Evolutionary conservation across 106 monocot genomes (phyloP).

Genomic region (Allium sativum): DNA sequence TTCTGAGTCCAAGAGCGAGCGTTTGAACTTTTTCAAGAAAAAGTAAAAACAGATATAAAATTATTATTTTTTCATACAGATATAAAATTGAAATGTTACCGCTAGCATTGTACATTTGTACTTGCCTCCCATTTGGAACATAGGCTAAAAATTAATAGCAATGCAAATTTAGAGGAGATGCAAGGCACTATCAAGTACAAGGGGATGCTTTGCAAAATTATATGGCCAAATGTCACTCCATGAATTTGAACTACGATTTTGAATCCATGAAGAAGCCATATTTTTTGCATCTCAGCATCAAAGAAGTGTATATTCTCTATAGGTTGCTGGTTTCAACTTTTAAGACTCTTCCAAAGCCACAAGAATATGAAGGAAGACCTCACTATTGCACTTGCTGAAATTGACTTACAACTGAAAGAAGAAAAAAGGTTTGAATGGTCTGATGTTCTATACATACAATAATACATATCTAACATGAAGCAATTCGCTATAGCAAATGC

Average conservation of each 20-base stretch:
- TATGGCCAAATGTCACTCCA: constrained; percentile 16
- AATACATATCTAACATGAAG: constrained; percentile 84
- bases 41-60: no score
- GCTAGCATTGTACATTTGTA: no score
- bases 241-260: constrained; percentile 9
- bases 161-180: constrained; percentile 9
- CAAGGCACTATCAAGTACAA: constrained; percentile 33
- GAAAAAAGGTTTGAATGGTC: constrained; percentile 64
- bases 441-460: constrained; percentile 84
- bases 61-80: no score
- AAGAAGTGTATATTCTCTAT: constrained; percentile 48
- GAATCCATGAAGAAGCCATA: constrained; percentile 6
- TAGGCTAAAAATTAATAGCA: constrained; percentile 15
- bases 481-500: constrained; percentile 75
- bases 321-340: constrained; percentile 72
- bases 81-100: no score
- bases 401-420: constrained; percentile 47
- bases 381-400: constrained; percentile 29
- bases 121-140: constrained; percentile 57
- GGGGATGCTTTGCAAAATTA: constrained; percentile 17
- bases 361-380: constrained; percentile 61
- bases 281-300: constrained; percentile 48
- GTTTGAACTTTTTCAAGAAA: no score
- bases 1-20: no score
- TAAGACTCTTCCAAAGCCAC: constrained; percentile 24